Conservation (phyloP, 768 basidiomycete species). For the Paxillus rubicundulus region DNA sequence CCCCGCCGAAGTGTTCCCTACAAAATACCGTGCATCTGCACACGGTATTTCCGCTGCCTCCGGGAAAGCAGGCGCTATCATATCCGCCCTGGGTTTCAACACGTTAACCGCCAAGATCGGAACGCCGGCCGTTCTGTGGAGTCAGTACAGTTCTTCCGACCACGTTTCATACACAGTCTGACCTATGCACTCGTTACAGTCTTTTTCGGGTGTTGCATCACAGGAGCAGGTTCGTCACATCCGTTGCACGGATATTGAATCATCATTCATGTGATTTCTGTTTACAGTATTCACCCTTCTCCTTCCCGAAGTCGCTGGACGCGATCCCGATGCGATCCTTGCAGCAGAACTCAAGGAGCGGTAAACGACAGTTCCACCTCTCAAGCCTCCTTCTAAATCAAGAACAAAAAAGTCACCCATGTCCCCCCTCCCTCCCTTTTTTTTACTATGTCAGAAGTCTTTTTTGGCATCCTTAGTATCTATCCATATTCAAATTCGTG, state of each 20-base stretch:
- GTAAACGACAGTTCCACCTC: too few relatives aligned
- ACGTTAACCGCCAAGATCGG: conserved; percentile 58
- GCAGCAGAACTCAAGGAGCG: conserved; percentile 36
- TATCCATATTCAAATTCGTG: too few relatives aligned
- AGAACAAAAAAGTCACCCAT: too few relatives aligned
- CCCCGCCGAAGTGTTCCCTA: conserved; percentile 80
- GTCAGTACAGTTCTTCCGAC: conserved; percentile 39
- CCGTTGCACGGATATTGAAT: not conserved
- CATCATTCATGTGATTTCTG: too few relatives aligned
- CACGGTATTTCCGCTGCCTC: conserved; percentile 73
- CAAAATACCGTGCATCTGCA: conserved; percentile 67
- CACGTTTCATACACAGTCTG: not conserved
- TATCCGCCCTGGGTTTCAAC: conserved; percentile 73
- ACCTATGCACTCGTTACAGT: conserved; percentile 36
- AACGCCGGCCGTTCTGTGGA: conserved; percentile 67
- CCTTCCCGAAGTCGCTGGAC: conserved; percentile 50
- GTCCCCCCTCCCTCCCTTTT: too few relatives aligned
- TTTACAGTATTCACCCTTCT: conserved; percentile 39
- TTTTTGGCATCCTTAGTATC: too few relatives aligned
- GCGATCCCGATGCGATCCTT: conserved; percentile 48
- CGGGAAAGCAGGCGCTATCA: conserved; percentile 77
- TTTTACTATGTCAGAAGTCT: too few relatives aligned
- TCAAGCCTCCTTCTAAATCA: too few relatives aligned
- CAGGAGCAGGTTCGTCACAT: conserved; percentile 44
- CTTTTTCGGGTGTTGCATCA: conserved; percentile 63